phyloP scores from a whole-genome alignment of 257 asterid genomes.

The Agastache rugosa region DNA sequence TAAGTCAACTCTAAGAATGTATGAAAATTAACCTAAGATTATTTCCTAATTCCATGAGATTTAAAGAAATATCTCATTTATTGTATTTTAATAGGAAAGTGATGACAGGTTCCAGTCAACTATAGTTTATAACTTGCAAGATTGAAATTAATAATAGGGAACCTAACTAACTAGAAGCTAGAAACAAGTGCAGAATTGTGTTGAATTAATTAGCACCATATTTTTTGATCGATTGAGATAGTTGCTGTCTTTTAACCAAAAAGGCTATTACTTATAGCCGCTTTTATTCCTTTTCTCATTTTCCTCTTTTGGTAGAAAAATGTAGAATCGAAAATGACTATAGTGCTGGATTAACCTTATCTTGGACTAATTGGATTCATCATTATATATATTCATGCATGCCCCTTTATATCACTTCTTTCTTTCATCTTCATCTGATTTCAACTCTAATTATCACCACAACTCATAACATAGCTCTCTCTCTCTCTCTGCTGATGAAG shows the following conservation, averaged over 20 bases:
- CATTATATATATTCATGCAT: background rate
- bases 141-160: background rate
- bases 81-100: background rate
- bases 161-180: conserved; percentile 10
- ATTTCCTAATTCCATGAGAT: background rate
- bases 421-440: conserved; percentile 1
- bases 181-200: background rate
- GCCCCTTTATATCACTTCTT: conserved; percentile 31
- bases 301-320: conserved; percentile 16
- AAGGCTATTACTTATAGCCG: conserved; percentile 23
- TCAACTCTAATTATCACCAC: conserved; percentile 23
- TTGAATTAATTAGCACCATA: conserved; percentile 20
- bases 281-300: background rate
- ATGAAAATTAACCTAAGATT: background rate
- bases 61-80: background rate
- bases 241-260: conserved; percentile 34
- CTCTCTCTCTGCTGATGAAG: conserved; percentile 13
- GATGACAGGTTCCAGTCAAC: background rate
- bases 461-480: background rate
- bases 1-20: background rate
- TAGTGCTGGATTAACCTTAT: conserved; percentile 37
- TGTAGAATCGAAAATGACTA: conserved; percentile 28
- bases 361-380: conserved; percentile 25
- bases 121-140: conserved; percentile 8
- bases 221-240: conserved; percentile 8